phyloP scores from a whole-genome alignment of 371 early-diverging fungal genomes.

The Mortierella sp. region DNA sequence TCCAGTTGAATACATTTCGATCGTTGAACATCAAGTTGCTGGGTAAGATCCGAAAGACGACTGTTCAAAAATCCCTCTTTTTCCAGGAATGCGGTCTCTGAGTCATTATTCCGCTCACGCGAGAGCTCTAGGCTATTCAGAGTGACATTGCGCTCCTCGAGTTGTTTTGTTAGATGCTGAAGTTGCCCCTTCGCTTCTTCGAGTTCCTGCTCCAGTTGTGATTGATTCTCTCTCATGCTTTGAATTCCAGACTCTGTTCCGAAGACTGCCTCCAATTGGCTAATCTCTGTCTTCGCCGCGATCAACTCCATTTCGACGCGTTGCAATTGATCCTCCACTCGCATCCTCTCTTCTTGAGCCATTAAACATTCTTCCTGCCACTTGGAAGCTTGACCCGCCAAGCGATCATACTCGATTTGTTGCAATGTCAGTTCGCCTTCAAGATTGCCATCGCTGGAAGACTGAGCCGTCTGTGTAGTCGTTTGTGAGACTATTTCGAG shows the following conservation, averaged over 20 bases:
- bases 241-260: neutral
- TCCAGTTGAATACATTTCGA: neutral
- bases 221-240: no score
- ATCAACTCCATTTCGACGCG: conserved; percentile 26
- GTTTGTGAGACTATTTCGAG: conserved; percentile 14
- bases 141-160: neutral
- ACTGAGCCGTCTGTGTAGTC: neutral
- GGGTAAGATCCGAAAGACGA: neutral
- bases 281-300: conserved; percentile 29
- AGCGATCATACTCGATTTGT: conserved; percentile 13
- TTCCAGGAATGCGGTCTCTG: neutral
- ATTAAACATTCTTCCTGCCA: conserved; percentile 40
- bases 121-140: neutral
- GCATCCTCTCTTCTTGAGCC: conserved; percentile 41
- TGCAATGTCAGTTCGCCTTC: neutral
- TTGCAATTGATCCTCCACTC: conserved; percentile 28
- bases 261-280: conserved; percentile 11
- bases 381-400: conserved; percentile 14
- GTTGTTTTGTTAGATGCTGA: neutral
- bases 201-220: conserved; percentile 5
- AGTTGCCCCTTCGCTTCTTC: neutral
- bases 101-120: neutral
- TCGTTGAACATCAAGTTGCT: conserved; percentile 20
- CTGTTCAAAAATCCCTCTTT: neutral
- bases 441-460: neutral